Evolutionary conservation across 352 stramenopile genomes (phyloP).

Genomic region (Globisporangium cederbergense): DNA sequence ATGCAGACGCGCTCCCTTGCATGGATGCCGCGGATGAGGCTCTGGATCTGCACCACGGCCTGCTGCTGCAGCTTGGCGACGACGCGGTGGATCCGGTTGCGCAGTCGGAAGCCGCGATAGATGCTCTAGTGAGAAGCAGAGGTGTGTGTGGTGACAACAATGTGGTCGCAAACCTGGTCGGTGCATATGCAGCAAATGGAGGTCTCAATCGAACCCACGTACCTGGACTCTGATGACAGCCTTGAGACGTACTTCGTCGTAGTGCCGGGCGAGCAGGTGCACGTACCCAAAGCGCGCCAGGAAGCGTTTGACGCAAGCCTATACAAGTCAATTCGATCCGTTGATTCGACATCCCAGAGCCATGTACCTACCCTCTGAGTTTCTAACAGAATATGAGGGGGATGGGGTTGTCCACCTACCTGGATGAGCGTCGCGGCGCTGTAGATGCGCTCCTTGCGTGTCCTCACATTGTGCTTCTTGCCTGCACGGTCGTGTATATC

Average conservation of each 20-base stretch:
- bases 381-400: neutral
- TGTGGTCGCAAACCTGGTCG: neutral
- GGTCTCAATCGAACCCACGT: neutral
- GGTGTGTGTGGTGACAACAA: neutral
- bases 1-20: conserved; percentile 48
- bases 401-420: conserved; percentile 9
- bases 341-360: neutral
- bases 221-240: conserved; percentile 55
- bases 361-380: neutral
- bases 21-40: conserved; percentile 50
- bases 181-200: neutral
- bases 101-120: conserved; percentile 42
- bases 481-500: conserved; percentile 37
- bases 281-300: conserved; percentile 42
- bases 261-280: conserved; percentile 32
- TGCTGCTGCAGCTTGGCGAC: conserved; percentile 37
- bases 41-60: conserved; percentile 53
- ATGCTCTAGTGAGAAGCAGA: conserved; percentile 20
- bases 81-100: conserved; percentile 35
- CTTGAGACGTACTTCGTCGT: conserved; percentile 38
- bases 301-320: conserved; percentile 47
- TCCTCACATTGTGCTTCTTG: conserved; percentile 41
- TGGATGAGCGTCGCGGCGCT: conserved; percentile 45
- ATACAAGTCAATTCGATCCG: neutral
- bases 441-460: conserved; percentile 35